Conservation (phyloP, 139 green algal genomes). For the Pleodorina starrii region DNA sequence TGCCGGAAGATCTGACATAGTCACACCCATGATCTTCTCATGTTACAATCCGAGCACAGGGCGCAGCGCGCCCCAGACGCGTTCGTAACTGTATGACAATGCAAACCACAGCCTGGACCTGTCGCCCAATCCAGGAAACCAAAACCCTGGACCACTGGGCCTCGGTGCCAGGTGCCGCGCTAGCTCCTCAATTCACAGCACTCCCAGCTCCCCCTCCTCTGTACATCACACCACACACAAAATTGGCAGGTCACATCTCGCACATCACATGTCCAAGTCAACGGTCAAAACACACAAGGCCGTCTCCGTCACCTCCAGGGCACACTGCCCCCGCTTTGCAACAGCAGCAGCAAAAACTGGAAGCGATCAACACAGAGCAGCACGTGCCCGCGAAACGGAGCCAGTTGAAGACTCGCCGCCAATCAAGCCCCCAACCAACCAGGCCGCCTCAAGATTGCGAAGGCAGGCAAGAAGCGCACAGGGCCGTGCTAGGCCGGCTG, state of each 20-base stretch:
- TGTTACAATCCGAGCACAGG: no score
- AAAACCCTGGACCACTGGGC: no score
- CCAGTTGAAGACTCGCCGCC: not conserved
- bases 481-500: not conserved
- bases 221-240: no score
- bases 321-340: conserved; percentile 39
- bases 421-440: not conserved
- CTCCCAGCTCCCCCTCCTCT: no score
- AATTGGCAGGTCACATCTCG: conserved; percentile 11
- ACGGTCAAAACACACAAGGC: not conserved
- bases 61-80: no score
- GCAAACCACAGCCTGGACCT: no score
- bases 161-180: no score
- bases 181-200: no score
- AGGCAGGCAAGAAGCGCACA: not conserved
- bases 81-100: no score
- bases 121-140: no score
- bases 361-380: not conserved
- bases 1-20: not conserved
- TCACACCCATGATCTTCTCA: not conserved
- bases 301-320: not conserved
- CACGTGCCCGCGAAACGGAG: not conserved
- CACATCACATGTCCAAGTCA: no score
- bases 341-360: conserved; percentile 8
- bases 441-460: not conserved